Percentiles rank a stretch among this genome's conserved stretches.
These are phyloP conservation scores for Myriosclerotinia curreyana DNA, from an alignment of 2,329 filamentous ascomycete genomes.

Conservation along the genomic window DNA sequence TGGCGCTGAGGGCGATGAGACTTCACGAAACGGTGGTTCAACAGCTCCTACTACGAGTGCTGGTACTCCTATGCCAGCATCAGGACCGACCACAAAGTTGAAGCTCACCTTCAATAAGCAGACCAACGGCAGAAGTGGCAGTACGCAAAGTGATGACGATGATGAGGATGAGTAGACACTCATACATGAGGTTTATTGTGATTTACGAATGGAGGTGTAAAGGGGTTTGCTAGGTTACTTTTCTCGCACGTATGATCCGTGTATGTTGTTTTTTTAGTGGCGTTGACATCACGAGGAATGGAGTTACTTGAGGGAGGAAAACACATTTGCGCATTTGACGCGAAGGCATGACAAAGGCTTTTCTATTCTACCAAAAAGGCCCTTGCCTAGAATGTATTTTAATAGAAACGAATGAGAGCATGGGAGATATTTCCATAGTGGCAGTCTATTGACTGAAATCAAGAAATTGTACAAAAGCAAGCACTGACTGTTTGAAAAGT, in stretches of 20 bases:
- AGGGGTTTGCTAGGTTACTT: constrained; percentile 23
- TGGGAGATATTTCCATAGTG: constrained; percentile 8
- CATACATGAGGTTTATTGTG: constrained; percentile 21
- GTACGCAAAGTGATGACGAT: constrained; percentile 54
- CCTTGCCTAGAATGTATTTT: constrained; percentile 38
- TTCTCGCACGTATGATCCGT: constrained; percentile 14
- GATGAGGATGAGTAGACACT: constrained; percentile 28
- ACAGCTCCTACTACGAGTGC: constrained; percentile 54
- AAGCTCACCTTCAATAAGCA: constrained; percentile 60
- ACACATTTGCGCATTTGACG: constrained; percentile 14
- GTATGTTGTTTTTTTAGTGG: constrained; percentile 22
- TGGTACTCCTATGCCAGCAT: constrained; percentile 61
- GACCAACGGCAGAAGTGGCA: constrained; percentile 43
- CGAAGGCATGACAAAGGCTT: constrained; percentile 12
- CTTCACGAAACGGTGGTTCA: constrained; percentile 38
- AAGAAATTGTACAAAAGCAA: not conserved
- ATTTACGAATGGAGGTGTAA: constrained; percentile 24
- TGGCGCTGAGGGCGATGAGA: constrained; percentile 48
- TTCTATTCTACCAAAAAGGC: constrained; percentile 20
- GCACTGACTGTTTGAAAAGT: not conserved
- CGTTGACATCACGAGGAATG: constrained; percentile 24
- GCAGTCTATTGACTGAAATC: not conserved
- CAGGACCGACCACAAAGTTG: constrained; percentile 51
- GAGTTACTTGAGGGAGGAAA: not conserved
- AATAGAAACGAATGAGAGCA: constrained; percentile 33